Conservation (phyloP, 257 asterid genomes). For the Nicotiana benthamiana region DNA sequence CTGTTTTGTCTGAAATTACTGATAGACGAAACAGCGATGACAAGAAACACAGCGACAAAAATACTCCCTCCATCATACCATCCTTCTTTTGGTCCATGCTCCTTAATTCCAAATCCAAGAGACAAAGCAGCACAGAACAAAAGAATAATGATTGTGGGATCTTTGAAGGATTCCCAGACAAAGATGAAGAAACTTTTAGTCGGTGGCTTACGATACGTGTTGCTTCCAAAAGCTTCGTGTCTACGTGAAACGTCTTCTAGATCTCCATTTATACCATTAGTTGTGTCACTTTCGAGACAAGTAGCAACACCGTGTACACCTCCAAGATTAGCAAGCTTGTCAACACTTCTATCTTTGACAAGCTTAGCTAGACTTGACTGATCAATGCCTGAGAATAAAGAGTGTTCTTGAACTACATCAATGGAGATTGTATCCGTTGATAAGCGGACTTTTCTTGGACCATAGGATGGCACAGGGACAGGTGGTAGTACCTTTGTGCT, state of each 20-base stretch:
- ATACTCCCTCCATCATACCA: constrained; percentile 44
- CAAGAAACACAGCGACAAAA: constrained; percentile 30
- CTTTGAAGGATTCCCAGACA: constrained; percentile 26
- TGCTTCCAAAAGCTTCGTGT: constrained; percentile 6
- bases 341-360: constrained; percentile 24
- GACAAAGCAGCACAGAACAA: constrained; percentile 31
- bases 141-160: constrained; percentile 27
- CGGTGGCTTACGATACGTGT: constrained; percentile 21
- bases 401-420: not conserved
- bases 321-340: constrained; percentile 12
- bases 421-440: not conserved
- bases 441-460: not conserved
- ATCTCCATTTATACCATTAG: constrained; percentile 21
- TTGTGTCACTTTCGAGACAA: constrained; percentile 12
- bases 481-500: not conserved
- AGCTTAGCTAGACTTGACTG: constrained; percentile 21
- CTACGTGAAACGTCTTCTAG: constrained; percentile 18
- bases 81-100: constrained; percentile 27
- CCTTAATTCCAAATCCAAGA: constrained; percentile 34
- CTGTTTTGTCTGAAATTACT: constrained; percentile 29
- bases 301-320: constrained; percentile 28
- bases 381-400: constrained; percentile 8
- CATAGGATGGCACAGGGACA: not conserved
- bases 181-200: constrained; percentile 14
- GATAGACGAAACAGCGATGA: constrained; percentile 24